Conservation (phyloP, 768 basidiomycete genomes). For the Leccinum ochraceum region DNA sequence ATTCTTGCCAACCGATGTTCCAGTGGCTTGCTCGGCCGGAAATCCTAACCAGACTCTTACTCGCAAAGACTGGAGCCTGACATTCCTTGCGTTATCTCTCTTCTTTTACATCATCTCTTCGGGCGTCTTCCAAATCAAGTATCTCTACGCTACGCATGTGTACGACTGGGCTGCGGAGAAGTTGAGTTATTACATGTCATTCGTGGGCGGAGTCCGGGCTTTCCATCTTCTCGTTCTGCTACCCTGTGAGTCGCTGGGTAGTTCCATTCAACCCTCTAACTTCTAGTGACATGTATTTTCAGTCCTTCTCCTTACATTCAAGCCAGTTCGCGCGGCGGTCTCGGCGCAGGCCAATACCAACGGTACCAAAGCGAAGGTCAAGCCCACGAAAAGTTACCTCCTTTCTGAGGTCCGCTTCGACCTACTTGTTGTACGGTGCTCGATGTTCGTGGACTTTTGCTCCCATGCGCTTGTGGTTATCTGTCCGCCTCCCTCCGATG, state of each 20-base stretch:
- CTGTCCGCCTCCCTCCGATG: conserved; percentile 44
- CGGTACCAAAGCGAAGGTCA: conserved; percentile 38
- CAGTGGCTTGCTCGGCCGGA: conserved; percentile 41
- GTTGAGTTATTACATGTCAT: conserved; percentile 76
- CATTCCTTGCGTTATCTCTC: conserved; percentile 60
- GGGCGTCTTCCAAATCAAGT: conserved; percentile 76
- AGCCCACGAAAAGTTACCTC: conserved; percentile 50
- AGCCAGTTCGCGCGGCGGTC: conserved; percentile 37
- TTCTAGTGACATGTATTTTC: conserved; percentile 24
- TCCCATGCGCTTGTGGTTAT: conserved; percentile 64
- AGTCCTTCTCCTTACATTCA: conserved; percentile 67
- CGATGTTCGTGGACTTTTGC: conserved; percentile 65
- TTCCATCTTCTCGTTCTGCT: conserved; percentile 65
- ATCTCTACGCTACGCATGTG: conserved; percentile 73
- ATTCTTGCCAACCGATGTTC: conserved; percentile 59
- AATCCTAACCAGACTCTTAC: conserved; percentile 65
- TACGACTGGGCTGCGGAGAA: conserved; percentile 69
- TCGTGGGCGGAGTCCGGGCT: conserved; percentile 64
- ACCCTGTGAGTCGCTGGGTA: conserved; percentile 50
- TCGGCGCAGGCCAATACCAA: conserved; percentile 7
- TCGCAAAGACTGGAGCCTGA: conserved; percentile 71
- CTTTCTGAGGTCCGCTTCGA: conserved; percentile 68
- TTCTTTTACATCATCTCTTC: conserved; percentile 66
- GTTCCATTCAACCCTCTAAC: conserved; percentile 32
- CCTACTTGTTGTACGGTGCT: conserved; percentile 60